Evolutionary conservation across 2,329 filamentous ascomycete species (phyloP).

Genomic region (Arthroderma uncinatum): DNA sequence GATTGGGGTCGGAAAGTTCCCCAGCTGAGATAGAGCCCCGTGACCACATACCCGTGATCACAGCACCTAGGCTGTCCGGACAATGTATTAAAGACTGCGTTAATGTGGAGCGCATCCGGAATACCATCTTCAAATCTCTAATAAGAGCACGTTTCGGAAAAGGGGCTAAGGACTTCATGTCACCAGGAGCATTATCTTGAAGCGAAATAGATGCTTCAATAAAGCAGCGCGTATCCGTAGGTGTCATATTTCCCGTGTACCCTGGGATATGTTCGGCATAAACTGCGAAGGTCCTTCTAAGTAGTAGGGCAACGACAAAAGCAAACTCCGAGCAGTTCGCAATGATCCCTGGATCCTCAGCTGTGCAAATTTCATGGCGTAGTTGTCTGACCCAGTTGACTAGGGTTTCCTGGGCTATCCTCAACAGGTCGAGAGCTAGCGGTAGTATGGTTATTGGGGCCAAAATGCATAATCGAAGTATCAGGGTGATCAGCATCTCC

Average conservation of each 20-base stretch:
- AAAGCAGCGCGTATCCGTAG: conserved; percentile 4
- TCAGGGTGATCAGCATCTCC: conserved; percentile 45
- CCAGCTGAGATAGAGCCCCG: conserved; percentile 12
- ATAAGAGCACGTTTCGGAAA: conserved; percentile 33
- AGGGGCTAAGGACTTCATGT: conserved; percentile 26
- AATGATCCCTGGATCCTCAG: conserved; percentile 26
- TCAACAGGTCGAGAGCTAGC: conserved; percentile 27
- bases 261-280: conserved; percentile 7
- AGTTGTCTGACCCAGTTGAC: conserved; percentile 42
- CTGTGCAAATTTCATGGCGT: conserved; percentile 35
- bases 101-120: conserved; percentile 29
- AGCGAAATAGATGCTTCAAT: conserved; percentile 24
- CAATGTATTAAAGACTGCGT: conserved; percentile 24
- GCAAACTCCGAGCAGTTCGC: conserved; percentile 16
- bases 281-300: conserved; percentile 14
- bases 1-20: not conserved
- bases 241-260: conserved; percentile 6
- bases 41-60: conserved; percentile 37
- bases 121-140: conserved; percentile 38
- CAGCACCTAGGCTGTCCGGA: conserved; percentile 22
- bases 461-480: conserved; percentile 32
- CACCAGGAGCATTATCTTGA: conserved; percentile 36
- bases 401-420: conserved; percentile 34
- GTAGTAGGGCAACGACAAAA: conserved; percentile 13
- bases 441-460: conserved; percentile 13